Evolutionary conservation across 768 basidiomycete species (phyloP).

Genomic region (Mycena filopes): DNA sequence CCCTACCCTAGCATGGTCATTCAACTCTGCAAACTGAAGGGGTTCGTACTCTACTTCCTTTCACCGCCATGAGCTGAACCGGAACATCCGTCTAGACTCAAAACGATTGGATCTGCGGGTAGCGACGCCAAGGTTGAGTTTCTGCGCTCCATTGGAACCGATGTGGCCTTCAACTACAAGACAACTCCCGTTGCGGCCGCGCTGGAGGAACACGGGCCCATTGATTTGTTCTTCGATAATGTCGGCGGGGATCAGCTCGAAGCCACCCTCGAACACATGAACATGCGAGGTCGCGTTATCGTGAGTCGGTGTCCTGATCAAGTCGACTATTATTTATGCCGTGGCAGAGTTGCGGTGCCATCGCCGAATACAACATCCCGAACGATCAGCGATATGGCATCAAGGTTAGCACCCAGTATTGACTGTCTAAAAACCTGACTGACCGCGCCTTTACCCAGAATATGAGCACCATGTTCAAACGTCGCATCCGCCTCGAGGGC

Average conservation of each 20-base stretch:
- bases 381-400: not conserved
- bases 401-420: conserved; percentile 24
- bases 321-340: not conserved
- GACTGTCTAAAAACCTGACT: too few relatives aligned
- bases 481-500: conserved; percentile 50
- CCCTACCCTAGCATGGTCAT: conserved; percentile 42
- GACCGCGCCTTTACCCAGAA: conserved; percentile 46
- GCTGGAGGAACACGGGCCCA: conserved; percentile 37
- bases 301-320: not conserved
- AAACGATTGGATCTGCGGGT: conserved; percentile 71
- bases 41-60: too few relatives aligned
- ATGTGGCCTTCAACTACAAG: conserved; percentile 74
- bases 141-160: conserved; percentile 60
- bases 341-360: conserved; percentile 41
- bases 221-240: conserved; percentile 42
- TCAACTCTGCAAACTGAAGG: conserved; percentile 49
- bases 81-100: conserved; percentile 38
- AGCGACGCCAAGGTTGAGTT: conserved; percentile 69
- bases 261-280: conserved; percentile 48
- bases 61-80: too few relatives aligned
- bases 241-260: conserved; percentile 59
- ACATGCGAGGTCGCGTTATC: conserved; percentile 49
- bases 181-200: conserved; percentile 53
- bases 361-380: conserved; percentile 32
- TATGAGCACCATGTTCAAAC: conserved; percentile 41